A percentile compares a stretch with the other conserved stretches of the same genome.
Evolutionary conservation across 352 stramenopile genomes (phyloP).

Genomic region (Phytopythium ostracodes): DNA sequence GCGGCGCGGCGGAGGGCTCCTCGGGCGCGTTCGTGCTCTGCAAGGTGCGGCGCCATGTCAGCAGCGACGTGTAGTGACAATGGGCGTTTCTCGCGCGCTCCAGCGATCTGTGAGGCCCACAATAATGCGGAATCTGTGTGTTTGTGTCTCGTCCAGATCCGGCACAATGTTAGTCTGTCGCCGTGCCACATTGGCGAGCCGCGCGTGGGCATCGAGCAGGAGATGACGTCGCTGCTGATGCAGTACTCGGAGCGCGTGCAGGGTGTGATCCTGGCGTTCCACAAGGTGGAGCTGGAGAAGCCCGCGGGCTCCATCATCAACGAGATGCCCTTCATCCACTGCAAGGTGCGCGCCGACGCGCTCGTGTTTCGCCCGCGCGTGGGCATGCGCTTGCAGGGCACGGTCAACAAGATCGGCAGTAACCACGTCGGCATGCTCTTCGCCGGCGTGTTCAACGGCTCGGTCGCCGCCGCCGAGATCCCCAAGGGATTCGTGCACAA

Average conservation of each 20-base stretch:
- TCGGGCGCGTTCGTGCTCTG: constrained; percentile 52
- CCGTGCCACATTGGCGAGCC: constrained; percentile 68
- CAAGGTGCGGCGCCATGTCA: constrained; percentile 23
- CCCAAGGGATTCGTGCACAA: constrained; percentile 78
- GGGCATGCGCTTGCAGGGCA: constrained; percentile 56
- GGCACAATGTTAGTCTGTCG: constrained; percentile 66
- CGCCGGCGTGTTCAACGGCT: constrained; percentile 80
- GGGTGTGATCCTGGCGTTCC: constrained; percentile 73
- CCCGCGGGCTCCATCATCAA: constrained; percentile 73
- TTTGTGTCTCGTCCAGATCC: constrained; percentile 22
- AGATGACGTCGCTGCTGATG: constrained; percentile 74
- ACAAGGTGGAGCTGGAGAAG: constrained; percentile 52
- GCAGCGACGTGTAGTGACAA: background rate
- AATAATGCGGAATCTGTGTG: background rate
- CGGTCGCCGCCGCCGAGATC: constrained; percentile 66
- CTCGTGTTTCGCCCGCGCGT: constrained; percentile 68
- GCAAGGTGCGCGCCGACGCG: constrained; percentile 62
- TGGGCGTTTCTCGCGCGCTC: background rate
- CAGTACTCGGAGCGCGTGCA: constrained; percentile 70
- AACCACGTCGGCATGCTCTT: constrained; percentile 86
- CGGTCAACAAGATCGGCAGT: constrained; percentile 84
- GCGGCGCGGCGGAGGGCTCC: constrained; percentile 3
- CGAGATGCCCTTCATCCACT: constrained; percentile 84
- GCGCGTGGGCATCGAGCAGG: constrained; percentile 66
- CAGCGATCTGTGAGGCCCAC: background rate